Evolutionary conservation across 345 rosid species (phyloP), one percentile per base, ranked within the genome.

Genomic region (Citrus cavaleriei): DNA sequence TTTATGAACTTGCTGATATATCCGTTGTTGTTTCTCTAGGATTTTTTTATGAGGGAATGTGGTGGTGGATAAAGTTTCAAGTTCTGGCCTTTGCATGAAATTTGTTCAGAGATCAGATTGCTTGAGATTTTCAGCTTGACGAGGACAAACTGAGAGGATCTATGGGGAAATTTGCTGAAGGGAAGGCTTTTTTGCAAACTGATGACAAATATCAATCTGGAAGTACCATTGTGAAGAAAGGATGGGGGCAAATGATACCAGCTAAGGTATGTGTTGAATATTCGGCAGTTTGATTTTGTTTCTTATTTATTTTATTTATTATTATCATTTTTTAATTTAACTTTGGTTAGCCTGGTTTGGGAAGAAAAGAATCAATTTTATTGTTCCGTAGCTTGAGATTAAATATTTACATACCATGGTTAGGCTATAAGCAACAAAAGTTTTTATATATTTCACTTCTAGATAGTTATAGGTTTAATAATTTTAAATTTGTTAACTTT

Each of bases 121-220:
- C 38, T 79, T 32, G 13, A 63, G 34, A 27, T 37, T 68, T 73
- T 74, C 58, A 70, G 40, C 79, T 65, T 73, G 65, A 65, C 46
- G 30, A 71, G 78, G 61, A 38, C 49, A 7, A 37, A 37, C 65
- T 73, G 38, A 67, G 55, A 77, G 21, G 19, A 32, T 40, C 21
- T 25, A 78, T 81, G 87, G 84, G 80, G 68, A 81, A 81, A 73
- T 68, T 69, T 61, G 59, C 69, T 46, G 25, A 79, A 40, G 69
- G 32, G 69, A 72, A 76, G 59, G 78, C 66, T 51, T 64, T 71
- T 73, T 65, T 72, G 1, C 54, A 58, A 78, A 19, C 51, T 46
- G 63, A 76, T 73, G 16, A 22, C 70, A 73, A 62, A 32, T 32
- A n/a, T 75, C 55, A 54, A 78, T 46, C 75, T 25, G 74, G 75